Percentiles rank a stretch among this genome's conserved stretches.
Conservation (phyloP, 2,329 filamentous ascomycete species). For the Claviceps fusiformis region DNA sequence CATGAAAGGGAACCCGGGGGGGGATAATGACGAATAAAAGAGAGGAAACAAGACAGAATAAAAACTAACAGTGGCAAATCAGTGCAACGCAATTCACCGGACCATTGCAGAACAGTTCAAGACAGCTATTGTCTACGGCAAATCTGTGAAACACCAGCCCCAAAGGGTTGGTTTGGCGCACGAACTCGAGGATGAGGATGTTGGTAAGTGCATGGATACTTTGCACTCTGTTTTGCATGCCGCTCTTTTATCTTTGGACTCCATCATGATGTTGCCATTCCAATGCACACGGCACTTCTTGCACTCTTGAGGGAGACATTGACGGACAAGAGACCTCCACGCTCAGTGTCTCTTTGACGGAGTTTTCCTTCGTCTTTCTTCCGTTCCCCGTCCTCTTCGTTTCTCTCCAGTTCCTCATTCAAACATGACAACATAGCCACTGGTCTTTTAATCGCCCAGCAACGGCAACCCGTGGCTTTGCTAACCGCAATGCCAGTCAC, state of each 20-base stretch:
- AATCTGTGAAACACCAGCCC: constrained; percentile 96
- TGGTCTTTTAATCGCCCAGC: not conserved
- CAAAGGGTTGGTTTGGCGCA: constrained; percentile 86
- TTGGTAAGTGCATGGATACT: constrained; percentile 49
- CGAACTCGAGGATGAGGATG: constrained; percentile 91
- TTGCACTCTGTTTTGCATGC: not conserved
- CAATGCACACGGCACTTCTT: not conserved
- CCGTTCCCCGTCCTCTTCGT: too few species aligned
- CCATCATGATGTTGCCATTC: too few species aligned
- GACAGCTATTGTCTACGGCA: constrained; percentile 88
- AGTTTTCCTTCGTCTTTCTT: too few species aligned
- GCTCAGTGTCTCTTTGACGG: not conserved
- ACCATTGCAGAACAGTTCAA: constrained; percentile 94
- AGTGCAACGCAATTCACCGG: constrained; percentile 97
- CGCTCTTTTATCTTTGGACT: not conserved
- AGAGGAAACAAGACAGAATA: not conserved
- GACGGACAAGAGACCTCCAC: not conserved
- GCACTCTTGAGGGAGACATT: too few species aligned
- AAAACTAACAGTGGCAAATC: constrained; percentile 17
- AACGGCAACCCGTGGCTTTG: not conserved
- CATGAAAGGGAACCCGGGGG: too few species aligned
- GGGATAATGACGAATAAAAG: not conserved
- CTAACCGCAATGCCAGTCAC: constrained; percentile 20
- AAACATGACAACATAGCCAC: not conserved
- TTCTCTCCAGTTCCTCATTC: not conserved